Evolutionary conservation across 257 asterid species (phyloP).

Genomic region (Przewalskia tangutica): DNA sequence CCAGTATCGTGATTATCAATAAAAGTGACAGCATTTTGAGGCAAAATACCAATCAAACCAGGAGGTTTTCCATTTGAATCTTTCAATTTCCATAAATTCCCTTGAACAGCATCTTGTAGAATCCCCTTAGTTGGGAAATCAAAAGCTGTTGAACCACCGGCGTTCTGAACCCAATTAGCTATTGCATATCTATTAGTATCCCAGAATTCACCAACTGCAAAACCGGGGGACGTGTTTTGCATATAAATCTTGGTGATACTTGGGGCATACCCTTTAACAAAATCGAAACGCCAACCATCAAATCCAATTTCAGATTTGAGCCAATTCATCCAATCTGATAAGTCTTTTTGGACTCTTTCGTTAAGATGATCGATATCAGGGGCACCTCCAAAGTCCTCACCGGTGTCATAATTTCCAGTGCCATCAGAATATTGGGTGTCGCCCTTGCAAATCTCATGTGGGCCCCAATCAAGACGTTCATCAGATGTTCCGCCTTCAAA

Average conservation of each 20-base stretch:
- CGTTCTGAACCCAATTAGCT: constrained; percentile 38
- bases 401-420: constrained; percentile 64
- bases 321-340: constrained; percentile 90
- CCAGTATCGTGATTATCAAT: constrained; percentile 86
- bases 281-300: constrained; percentile 78
- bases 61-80: constrained; percentile 57
- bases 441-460: constrained; percentile 48
- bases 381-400: constrained; percentile 28
- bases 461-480: constrained; percentile 83
- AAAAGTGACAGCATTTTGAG: constrained; percentile 64
- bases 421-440: constrained; percentile 57
- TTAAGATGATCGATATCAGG: constrained; percentile 85
- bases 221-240: constrained; percentile 46
- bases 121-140: constrained; percentile 80
- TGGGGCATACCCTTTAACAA: constrained; percentile 56
- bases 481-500: constrained; percentile 88
- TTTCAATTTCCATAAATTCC: constrained; percentile 64
- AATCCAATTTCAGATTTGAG: constrained; percentile 64
- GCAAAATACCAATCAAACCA: constrained; percentile 64
- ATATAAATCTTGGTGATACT: constrained; percentile 45
- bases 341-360: constrained; percentile 47
- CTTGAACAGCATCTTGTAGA: constrained; percentile 65
- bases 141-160: constrained; percentile 54
- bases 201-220: constrained; percentile 67
- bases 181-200: constrained; percentile 41